These are phyloP conservation scores for Pseudogymnoascus sp. DNA, from an alignment of 2,329 filamentous ascomycete genomes.

Conservation along the genomic window DNA sequence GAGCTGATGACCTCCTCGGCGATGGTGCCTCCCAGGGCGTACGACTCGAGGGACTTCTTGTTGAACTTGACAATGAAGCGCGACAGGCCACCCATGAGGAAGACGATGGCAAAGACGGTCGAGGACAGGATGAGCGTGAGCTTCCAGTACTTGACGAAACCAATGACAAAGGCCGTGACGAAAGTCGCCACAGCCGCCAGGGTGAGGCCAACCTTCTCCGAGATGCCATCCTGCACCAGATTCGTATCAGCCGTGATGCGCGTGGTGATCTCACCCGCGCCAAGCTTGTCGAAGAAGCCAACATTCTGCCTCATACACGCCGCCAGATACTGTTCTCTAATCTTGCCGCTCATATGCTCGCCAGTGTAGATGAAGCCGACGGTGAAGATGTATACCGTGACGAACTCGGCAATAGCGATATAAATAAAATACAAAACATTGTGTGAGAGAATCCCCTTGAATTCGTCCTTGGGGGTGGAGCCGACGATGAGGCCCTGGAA, in stretches of 20 bases:
- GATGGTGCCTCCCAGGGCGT: constrained; percentile 76
- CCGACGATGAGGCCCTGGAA: constrained; percentile 58
- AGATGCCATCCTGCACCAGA: constrained; percentile 86
- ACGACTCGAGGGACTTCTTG: constrained; percentile 68
- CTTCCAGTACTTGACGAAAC: constrained; percentile 88
- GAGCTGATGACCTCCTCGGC: constrained; percentile 94
- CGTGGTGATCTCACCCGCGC: constrained; percentile 87
- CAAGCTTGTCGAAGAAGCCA: constrained; percentile 86
- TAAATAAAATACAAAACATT: constrained; percentile 80
- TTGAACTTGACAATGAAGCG: constrained; percentile 72
- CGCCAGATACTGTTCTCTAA: constrained; percentile 73
- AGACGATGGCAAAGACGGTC: constrained; percentile 69
- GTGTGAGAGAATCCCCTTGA: constrained; percentile 49
- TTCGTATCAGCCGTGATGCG: constrained; percentile 93
- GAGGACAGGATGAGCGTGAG: constrained; percentile 80
- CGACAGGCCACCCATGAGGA: constrained; percentile 67
- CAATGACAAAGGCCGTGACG: constrained; percentile 80
- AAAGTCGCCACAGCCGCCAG: constrained; percentile 73
- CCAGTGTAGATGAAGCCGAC: constrained; percentile 85
- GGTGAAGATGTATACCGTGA: constrained; percentile 69
- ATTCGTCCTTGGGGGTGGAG: constrained; percentile 41
- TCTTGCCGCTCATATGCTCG: constrained; percentile 69
- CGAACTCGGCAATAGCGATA: constrained; percentile 71
- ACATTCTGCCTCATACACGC: constrained; percentile 84
- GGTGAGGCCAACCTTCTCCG: constrained; percentile 76